Evolutionary conservation across 2,329 filamentous ascomycete genomes (phyloP).

Genomic region (Paraphaeosphaeria sporulosa): DNA sequence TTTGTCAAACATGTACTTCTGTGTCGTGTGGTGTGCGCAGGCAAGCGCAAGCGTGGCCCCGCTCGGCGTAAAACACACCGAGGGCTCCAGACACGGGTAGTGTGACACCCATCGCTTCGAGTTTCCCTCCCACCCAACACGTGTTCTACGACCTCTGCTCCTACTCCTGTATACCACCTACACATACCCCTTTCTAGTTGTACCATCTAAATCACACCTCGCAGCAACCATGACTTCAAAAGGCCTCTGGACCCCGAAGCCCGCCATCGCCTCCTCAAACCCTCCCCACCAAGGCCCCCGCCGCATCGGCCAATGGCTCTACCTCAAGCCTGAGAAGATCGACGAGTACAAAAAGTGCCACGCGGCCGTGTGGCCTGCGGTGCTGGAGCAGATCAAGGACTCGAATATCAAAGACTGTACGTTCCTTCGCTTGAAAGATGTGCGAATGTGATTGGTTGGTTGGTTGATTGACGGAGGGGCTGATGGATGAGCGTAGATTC

Average conservation of each 20-base stretch:
- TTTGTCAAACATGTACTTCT: constrained; percentile 7
- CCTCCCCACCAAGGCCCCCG: constrained; percentile 38
- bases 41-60: constrained; percentile 4
- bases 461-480: too few species aligned
- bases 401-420: constrained; percentile 75
- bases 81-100: background rate
- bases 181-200: background rate
- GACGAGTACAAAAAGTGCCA: constrained; percentile 78
- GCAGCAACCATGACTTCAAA: constrained; percentile 15
- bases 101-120: background rate
- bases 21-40: background rate
- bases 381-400: constrained; percentile 76
- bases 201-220: background rate
- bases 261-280: background rate
- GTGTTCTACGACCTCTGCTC: background rate
- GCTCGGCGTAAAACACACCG: constrained; percentile 10
- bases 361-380: constrained; percentile 78
- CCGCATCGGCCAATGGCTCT: constrained; percentile 75
- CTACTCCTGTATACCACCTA: background rate
- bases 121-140: background rate
- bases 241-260: constrained; percentile 3
- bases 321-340: constrained; percentile 71
- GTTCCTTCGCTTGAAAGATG: background rate
- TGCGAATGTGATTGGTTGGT: too few species aligned
- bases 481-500: constrained; percentile 63